Conservation (phyloP, 2,329 filamentous ascomycete species). For the Cyphellophora europaea region DNA sequence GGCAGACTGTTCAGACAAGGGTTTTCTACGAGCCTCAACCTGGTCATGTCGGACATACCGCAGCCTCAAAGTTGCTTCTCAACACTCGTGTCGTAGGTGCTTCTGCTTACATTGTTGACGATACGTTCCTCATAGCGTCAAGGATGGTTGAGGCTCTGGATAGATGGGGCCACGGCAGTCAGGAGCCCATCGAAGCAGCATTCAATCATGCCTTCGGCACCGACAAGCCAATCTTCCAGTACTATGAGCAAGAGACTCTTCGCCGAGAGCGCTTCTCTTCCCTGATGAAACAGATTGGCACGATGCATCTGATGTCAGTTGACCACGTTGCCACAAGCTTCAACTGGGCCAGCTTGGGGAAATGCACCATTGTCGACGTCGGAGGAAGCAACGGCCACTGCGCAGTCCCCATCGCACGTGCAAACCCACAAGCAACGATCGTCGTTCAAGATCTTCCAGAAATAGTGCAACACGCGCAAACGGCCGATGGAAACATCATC, state of each 20-base stretch:
- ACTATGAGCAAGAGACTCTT: conserved; percentile 8
- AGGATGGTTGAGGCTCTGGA: conserved; percentile 20
- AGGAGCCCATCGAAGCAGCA: conserved; percentile 17
- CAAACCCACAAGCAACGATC: no score
- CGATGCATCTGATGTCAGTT: conserved; percentile 8
- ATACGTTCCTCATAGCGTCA: conserved; percentile 10
- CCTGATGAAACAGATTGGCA: conserved; percentile 11
- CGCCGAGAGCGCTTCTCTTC: conserved; percentile 7
- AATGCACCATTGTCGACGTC: no score
- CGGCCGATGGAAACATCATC: conserved; percentile 7
- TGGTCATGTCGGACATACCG: no score
- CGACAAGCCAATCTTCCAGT: conserved; percentile 23
- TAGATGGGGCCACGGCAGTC: conserved; percentile 15
- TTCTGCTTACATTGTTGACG: conserved; percentile 7
- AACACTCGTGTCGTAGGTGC: no score
- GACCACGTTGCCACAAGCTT: conserved; percentile 7
- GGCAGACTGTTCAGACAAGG: no score
- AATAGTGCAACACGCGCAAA: no score
- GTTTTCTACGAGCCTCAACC: no score
- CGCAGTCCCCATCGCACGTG: no score
- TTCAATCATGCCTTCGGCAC: conserved; percentile 23
- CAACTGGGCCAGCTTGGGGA: no score
- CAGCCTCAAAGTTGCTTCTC: no score
- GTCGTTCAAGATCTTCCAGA: no score
- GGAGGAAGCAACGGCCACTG: no score